These are phyloP conservation scores for Hanseniaspora hatyaiensis DNA, from an alignment of 805 yeast species.

Conservation along the genomic window DNA sequence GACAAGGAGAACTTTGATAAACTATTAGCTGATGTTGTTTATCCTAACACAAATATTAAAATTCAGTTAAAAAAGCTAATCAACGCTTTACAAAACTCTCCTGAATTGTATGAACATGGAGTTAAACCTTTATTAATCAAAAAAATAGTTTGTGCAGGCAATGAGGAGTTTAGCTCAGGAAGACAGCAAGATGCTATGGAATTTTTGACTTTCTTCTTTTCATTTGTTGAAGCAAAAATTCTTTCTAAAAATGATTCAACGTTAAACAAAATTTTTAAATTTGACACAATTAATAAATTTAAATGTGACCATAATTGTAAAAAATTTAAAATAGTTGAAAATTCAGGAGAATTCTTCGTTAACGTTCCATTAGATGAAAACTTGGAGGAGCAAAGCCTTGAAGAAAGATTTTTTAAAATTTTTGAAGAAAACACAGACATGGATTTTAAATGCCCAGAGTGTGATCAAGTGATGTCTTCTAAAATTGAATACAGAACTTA, in stretches of 20 bases:
- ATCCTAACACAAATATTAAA: slow-evolving; percentile 55
- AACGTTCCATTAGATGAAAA: slow-evolving; percentile 41
- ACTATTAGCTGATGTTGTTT: slow-evolving; percentile 32
- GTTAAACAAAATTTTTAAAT: slow-evolving; percentile 52
- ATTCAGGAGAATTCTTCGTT: slow-evolving; percentile 46
- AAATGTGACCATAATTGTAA: slow-evolving; percentile 40
- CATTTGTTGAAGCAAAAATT: slow-evolving; percentile 44
- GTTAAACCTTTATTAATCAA: slow-evolving; percentile 69
- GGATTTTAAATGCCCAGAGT: slow-evolving; percentile 53
- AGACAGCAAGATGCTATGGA: slow-evolving; percentile 94
- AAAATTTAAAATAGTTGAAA: slow-evolving; percentile 45
- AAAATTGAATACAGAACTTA: slow-evolving; percentile 30
- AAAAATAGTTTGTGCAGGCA: slow-evolving; percentile 60
- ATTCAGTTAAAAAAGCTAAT: slow-evolving; percentile 69
- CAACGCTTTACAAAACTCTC: slow-evolving; percentile 51
- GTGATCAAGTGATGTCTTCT: slow-evolving; percentile 30
- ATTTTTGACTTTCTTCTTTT: slow-evolving; percentile 58
- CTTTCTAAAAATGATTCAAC: slow-evolving; percentile 25
- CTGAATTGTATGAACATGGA: slow-evolving; percentile 55
- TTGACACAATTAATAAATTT: slow-evolving; percentile 51
- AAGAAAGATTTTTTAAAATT: slow-evolving; percentile 39
- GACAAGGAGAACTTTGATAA: slow-evolving; percentile 26
- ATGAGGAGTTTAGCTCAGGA: slow-evolving; percentile 72
- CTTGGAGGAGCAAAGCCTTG: slow-evolving; percentile 32
- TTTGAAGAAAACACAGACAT: slow-evolving; percentile 42